Evolutionary conservation across 306 rosid species (phyloP).

Genomic region (Calophaca sinica): DNA sequence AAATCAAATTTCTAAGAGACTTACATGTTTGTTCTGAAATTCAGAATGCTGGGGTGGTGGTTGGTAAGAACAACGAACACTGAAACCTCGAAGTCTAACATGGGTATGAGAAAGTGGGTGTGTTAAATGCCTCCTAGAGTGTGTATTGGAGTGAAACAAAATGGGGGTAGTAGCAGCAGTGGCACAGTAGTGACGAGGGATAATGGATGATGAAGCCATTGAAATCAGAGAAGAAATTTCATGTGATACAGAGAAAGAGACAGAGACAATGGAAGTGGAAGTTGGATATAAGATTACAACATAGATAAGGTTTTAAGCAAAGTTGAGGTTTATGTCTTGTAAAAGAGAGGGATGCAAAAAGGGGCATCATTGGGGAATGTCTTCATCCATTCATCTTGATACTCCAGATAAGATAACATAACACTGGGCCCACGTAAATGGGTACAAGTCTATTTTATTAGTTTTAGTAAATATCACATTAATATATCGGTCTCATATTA

Average conservation of each 20-base stretch:
- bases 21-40: conserved; percentile 56
- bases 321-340: conserved; percentile 40
- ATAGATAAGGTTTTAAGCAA: conserved; percentile 45
- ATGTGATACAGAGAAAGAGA: conserved; percentile 43
- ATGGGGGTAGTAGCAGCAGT: conserved; percentile 51
- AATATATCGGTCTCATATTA: too few species aligned
- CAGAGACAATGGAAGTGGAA: conserved; percentile 2
- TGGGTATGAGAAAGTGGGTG: conserved; percentile 53
- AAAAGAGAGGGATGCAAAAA: conserved; percentile 6
- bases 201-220: conserved; percentile 67
- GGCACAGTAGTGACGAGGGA: conserved; percentile 64
- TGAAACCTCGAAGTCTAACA: conserved; percentile 41
- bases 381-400: conserved; percentile 52
- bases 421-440: conserved; percentile 23
- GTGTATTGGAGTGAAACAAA: conserved; percentile 48
- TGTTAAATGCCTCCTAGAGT: conserved; percentile 46
- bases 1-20: conserved; percentile 33
- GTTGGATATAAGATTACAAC: not conserved
- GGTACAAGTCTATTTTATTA: not conserved
- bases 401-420: conserved; percentile 44
- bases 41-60: conserved; percentile 53
- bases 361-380: conserved; percentile 24
- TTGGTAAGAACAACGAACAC: conserved; percentile 64
- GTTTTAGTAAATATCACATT: too few species aligned
- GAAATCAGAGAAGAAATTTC: conserved; percentile 46